Evolutionary conservation across 2,329 filamentous ascomycete genomes (phyloP).

Genomic region (Claviceps lovelessii): DNA sequence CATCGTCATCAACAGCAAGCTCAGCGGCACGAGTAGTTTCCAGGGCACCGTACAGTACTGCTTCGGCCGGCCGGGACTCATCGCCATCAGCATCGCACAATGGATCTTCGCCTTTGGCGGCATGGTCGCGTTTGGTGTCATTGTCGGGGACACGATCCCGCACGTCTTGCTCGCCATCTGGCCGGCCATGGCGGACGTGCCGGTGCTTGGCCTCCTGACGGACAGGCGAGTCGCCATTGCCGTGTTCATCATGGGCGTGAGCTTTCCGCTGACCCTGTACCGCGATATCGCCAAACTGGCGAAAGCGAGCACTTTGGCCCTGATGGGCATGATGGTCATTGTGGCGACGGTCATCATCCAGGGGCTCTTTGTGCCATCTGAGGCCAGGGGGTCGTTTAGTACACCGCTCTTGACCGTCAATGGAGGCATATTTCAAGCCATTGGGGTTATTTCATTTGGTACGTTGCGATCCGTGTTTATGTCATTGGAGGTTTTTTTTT

Average conservation of each 20-base stretch:
- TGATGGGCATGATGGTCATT: slow-evolving; percentile 87
- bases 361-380: slow-evolving; percentile 57
- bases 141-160: slow-evolving; percentile 91
- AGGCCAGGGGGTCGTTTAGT: slow-evolving; percentile 57
- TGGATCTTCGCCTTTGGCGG: slow-evolving; percentile 98
- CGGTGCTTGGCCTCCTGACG: slow-evolving; percentile 69
- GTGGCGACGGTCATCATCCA: slow-evolving; percentile 78
- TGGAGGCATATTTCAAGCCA: slow-evolving; percentile 80
- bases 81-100: slow-evolving; percentile 81
- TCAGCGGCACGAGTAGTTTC: slow-evolving; percentile 86
- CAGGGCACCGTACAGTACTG: slow-evolving; percentile 93
- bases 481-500: background rate
- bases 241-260: slow-evolving; percentile 73
- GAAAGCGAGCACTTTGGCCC: slow-evolving; percentile 84
- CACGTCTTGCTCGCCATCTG: slow-evolving; percentile 75
- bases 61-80: slow-evolving; percentile 73
- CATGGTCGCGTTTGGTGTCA: slow-evolving; percentile 96
- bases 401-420: slow-evolving; percentile 65
- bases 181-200: slow-evolving; percentile 55
- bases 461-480: slow-evolving; percentile 14
- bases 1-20: slow-evolving; percentile 94
- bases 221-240: slow-evolving; percentile 74
- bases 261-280: slow-evolving; percentile 84
- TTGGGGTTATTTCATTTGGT: slow-evolving; percentile 97
- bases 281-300: slow-evolving; percentile 96